phyloP scores from a whole-genome alignment of 2,329 filamentous ascomycete species.

The Plectosphaerella sp. region DNA sequence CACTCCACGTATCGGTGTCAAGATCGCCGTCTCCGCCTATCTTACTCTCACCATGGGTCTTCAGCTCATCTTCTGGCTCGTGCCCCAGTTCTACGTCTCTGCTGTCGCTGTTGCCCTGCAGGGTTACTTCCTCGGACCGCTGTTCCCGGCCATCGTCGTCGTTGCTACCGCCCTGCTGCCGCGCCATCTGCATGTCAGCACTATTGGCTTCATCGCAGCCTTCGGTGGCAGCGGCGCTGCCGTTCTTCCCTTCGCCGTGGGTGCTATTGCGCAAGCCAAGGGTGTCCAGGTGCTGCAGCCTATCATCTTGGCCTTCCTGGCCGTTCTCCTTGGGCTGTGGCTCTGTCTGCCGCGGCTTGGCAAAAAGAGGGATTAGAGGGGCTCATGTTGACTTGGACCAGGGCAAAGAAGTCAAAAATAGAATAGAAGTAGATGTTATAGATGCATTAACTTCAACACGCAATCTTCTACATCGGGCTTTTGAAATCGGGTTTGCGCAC shows the following conservation, averaged over 20 bases:
- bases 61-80: slow-evolving; percentile 75
- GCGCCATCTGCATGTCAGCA: slow-evolving; percentile 65
- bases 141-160: slow-evolving; percentile 71
- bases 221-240: slow-evolving; percentile 71
- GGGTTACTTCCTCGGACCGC: slow-evolving; percentile 74
- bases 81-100: slow-evolving; percentile 72
- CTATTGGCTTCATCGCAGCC: slow-evolving; percentile 73
- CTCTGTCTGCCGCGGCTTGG: slow-evolving; percentile 34
- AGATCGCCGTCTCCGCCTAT: slow-evolving; percentile 58
- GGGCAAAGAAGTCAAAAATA: no score
- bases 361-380: slow-evolving; percentile 23
- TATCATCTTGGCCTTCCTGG: slow-evolving; percentile 46
- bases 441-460: no score
- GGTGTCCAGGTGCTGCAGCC: slow-evolving; percentile 55
- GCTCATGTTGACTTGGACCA: not conserved
- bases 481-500: no score
- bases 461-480: no score
- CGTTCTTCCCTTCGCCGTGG: slow-evolving; percentile 60
- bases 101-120: slow-evolving; percentile 67
- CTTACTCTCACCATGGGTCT: slow-evolving; percentile 59
- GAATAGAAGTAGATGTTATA: no score
- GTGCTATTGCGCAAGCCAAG: slow-evolving; percentile 56
- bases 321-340: slow-evolving; percentile 40
- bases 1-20: slow-evolving; percentile 69
- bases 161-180: slow-evolving; percentile 67